phyloP scores from a whole-genome alignment of 768 basidiomycete genomes.

The Tylopilus sp. region DNA sequence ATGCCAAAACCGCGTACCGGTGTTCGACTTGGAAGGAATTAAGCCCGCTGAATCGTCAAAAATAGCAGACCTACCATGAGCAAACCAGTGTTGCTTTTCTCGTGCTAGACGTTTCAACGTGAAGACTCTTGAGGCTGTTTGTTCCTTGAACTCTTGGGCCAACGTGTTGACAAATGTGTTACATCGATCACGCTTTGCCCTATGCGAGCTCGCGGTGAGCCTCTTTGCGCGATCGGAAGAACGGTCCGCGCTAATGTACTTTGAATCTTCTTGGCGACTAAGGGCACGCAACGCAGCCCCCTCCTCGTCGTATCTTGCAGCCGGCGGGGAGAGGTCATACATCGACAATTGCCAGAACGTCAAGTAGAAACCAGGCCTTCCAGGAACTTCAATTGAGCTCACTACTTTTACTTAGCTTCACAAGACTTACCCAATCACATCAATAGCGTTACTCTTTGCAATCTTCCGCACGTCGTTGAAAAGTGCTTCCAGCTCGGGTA shows the following conservation, averaged over 20 bases:
- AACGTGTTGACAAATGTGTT: slow-evolving; percentile 57
- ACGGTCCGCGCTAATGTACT: slow-evolving; percentile 63
- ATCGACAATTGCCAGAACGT: slow-evolving; percentile 97
- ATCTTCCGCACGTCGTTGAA: slow-evolving; percentile 77
- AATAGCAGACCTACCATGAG: slow-evolving; percentile 43
- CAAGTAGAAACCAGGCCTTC: slow-evolving; percentile 85
- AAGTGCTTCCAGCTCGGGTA: slow-evolving; percentile 64
- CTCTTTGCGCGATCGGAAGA: slow-evolving; percentile 64
- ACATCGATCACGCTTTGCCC: slow-evolving; percentile 62
- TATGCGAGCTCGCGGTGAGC: slow-evolving; percentile 52
- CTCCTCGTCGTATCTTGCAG: slow-evolving; percentile 76
- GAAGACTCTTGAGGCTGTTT: slow-evolving; percentile 65
- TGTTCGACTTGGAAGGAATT: slow-evolving; percentile 26
- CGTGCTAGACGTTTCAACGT: slow-evolving; percentile 73
- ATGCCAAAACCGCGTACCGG: slow-evolving; percentile 46
- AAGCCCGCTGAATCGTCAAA: slow-evolving; percentile 1
- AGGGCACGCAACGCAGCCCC: slow-evolving; percentile 54
- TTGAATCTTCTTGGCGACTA: slow-evolving; percentile 66
- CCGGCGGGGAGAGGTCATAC: slow-evolving; percentile 82
- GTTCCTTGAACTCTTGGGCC: slow-evolving; percentile 71
- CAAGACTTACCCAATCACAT: slow-evolving; percentile 65
- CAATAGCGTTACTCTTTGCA: slow-evolving; percentile 59
- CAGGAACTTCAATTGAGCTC: slow-evolving; percentile 3
- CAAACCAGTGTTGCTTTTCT: slow-evolving; percentile 84
- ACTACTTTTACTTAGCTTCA: slow-evolving; percentile 2